Base-by-base conservation (phyloP, 1,284 basidiomycete species). In the Leccinum brunneo-olivaceum region DNA sequence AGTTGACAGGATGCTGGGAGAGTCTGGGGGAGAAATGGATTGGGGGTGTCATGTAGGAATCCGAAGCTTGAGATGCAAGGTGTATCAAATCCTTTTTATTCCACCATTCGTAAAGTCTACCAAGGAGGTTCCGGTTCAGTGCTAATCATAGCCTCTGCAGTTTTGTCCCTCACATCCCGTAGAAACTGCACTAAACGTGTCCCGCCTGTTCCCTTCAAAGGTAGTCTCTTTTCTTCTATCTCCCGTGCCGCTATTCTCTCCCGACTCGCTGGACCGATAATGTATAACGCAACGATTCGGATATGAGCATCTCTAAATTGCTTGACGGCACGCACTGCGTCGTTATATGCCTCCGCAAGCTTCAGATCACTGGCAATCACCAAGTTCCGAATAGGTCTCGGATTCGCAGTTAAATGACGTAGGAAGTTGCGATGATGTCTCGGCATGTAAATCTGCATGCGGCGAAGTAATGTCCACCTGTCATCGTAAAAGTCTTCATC, bases 381-480 rank as follows among this genome's bases (percentile, higher is more conserved):
- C 2, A 64, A 37, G 34, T 41, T 62, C 44, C 77, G 81, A 45
- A 80, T 68, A 10, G 72, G 82, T 35, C 77, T 73, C 6, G 71
- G 81, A 54, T 70, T 79, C 2, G 71, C 62, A n/a, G 73, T 70
- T 42, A 98, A 77, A 58, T 96, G 90, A 34, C 75, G 72, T 29
- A 98, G 74, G 71, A 98, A 98, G 15, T 77, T 72, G 34, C 94
- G 84, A 65, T 98, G 95, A 56, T 88, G 84, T 4, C 79, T 78
- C 0, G 93, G 92, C 92, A 96, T 96, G 69, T 94, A 95, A 10
- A 70, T 65, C 53, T 85, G 79, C 90, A 94, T 93, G 42, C 86
- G 79, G 30, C 77, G 72, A 37, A 93, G 75, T 64, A 92, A 86
- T 48, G 72, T 73, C 40, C 56, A 62, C 12, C 45, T 44, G 21